Base-by-base conservation (phyloP, 2,329 filamentous ascomycete species). In the Fusarium verrucosum region DNA sequence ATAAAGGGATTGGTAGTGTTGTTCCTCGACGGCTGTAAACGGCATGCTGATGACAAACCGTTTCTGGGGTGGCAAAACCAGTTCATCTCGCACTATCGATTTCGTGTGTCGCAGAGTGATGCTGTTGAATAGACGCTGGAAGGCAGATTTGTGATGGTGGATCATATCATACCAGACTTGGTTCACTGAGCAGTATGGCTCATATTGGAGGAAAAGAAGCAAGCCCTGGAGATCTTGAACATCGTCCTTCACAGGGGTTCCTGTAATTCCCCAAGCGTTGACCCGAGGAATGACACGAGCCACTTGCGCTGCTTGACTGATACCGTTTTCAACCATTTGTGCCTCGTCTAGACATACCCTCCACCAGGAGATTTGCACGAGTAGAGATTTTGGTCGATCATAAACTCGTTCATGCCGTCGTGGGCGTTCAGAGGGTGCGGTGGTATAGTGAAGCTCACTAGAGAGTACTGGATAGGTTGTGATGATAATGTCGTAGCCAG, bases 221-320 rank as follows among this genome's bases (percentile, higher is more conserved):
- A 98, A 81, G 0, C 94, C 94, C 66, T 89, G 88, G 9, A 97
- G 81, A 75, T 97, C 94, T 70, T 79, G 77, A 28, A 94, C 85
- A 62, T 92, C 85, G 66, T 92, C 92, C 66, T 91, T 90, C 33
- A 98, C 84, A 0, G 95, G 95, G 1, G 95, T 99, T 37, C 76
- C 95, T 0, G 92, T 94, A 36, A 99, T 88, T 14, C 90, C 93
- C 95, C 95, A 98, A 3, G 92, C 89, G 77, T 97, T 94, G 64
- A 91, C 78, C 25, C 95, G 86, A 40, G 94, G 93, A 60, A 99
- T 89, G 23, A 90, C 80, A 36, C 88, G 87, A 32, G 93, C 93
- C 14, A 97, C 88, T 42, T 84, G 86, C 2, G 95, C 94, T 25
- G 94, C 92, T 68, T 92, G 89, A 69, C 88, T 94, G 5, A 96